A percentile compares a stretch with the other conserved stretches of the same genome.
These are phyloP conservation scores for Aureobasidium sp. DNA, from an alignment of 2,329 filamentous ascomycete genomes.

Conservation along the genomic window DNA sequence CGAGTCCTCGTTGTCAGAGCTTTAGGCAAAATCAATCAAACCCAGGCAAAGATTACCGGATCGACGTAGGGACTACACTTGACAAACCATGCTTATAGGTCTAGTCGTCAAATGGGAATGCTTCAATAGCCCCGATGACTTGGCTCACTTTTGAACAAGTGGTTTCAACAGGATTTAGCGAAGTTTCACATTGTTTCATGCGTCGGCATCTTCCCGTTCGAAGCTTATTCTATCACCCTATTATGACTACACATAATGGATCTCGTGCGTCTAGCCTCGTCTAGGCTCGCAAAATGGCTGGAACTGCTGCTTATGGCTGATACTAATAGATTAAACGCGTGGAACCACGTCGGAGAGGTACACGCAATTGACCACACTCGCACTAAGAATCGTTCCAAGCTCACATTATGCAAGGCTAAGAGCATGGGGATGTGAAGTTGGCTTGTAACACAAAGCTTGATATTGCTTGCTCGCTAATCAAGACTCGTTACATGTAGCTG, in stretches of 20 bases:
- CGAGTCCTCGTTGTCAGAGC: not conserved
- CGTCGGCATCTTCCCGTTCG: slow-evolving; percentile 5
- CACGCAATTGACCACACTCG: not conserved
- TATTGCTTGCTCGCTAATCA: not conserved
- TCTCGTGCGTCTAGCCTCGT: not conserved
- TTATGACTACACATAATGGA: not conserved
- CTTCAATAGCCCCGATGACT: not conserved
- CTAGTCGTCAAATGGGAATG: not conserved
- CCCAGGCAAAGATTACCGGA: not conserved
- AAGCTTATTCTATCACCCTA: slow-evolving; percentile 16
- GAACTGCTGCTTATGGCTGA: not conserved
- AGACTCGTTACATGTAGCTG: slow-evolving; percentile 12
- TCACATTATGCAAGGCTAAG: too few species aligned
- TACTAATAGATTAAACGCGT: not conserved
- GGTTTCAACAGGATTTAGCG: slow-evolving; percentile 9
- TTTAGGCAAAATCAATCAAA: slow-evolving; percentile 17
- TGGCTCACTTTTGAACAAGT: not conserved
- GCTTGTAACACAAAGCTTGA: not conserved
- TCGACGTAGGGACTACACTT: not conserved
- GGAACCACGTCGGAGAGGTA: not conserved
- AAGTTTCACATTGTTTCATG: slow-evolving; percentile 15
- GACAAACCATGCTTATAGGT: not conserved
- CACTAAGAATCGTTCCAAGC: not conserved
- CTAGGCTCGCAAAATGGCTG: not conserved
- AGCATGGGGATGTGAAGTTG: not conserved